These are phyloP conservation scores for Protostelium mycophagum DNA, from an alignment of 78 protist species.

Conservation along the genomic window DNA sequence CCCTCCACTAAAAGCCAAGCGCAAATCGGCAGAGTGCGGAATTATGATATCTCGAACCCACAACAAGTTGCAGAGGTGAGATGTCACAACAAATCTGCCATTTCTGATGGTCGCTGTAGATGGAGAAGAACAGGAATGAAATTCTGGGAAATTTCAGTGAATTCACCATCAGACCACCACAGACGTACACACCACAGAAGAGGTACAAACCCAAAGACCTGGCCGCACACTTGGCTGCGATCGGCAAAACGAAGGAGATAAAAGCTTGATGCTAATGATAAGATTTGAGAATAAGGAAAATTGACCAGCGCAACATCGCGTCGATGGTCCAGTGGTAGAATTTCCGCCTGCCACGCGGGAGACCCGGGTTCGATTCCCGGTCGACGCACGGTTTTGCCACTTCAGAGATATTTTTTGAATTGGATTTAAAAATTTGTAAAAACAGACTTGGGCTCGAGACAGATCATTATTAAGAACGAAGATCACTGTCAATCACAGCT, in stretches of 20 bases:
- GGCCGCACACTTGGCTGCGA: constrained; percentile 27
- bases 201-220: constrained; percentile 29
- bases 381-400: no score
- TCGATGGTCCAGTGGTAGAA: no score
- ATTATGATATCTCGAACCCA: background rate
- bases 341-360: no score
- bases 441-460: no score
- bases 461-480: no score
- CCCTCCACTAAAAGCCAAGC: constrained; percentile 60
- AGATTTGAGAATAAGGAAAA: no score
- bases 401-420: no score
- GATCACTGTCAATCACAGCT: no score
- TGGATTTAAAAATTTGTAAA: no score
- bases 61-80: background rate
- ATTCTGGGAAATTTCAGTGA: constrained; percentile 4
- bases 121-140: constrained; percentile 17
- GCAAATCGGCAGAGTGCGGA: constrained; percentile 18
- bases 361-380: no score
- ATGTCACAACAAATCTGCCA: background rate
- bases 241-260: background rate
- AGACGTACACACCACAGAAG: constrained; percentile 25
- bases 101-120: constrained; percentile 5
- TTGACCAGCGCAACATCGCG: no score
- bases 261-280: no score
- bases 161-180: background rate